A percentile compares a stretch with the other conserved stretches of the same genome.
phyloP scores from a whole-genome alignment of 1,284 basidiomycete species.

The Microbotryum scabiosae region DNA sequence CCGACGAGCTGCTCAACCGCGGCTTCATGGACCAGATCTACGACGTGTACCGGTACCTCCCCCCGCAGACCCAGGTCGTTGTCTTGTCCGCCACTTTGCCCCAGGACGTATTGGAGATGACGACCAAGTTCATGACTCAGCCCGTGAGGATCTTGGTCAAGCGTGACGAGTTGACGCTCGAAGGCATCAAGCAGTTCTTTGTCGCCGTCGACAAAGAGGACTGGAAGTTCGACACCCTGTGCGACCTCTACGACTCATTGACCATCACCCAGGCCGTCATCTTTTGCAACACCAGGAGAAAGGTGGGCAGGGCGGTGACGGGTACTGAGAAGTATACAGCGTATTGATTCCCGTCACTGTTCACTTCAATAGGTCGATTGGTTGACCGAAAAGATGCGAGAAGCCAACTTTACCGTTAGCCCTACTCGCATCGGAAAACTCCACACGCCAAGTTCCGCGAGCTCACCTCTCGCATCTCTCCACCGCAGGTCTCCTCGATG shows the following conservation, averaged over 20 bases:
- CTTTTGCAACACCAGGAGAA: conserved; percentile 97
- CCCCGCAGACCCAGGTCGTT: conserved; percentile 86
- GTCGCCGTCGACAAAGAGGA: conserved; percentile 99
- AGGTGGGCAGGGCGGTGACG: conserved; percentile 49
- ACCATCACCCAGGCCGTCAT: conserved; percentile 99
- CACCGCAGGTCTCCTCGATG: conserved; percentile 36
- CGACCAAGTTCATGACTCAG: conserved; percentile 99
- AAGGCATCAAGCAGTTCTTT: conserved; percentile 99
- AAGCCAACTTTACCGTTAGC: conserved; percentile 90
- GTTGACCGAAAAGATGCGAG: conserved; percentile 97
- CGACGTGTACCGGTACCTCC: conserved; percentile 96
- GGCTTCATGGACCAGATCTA: conserved; percentile 99
- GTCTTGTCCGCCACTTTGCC: conserved; percentile 91
- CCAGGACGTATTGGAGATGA: conserved; percentile 98
- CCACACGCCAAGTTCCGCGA: too few species aligned
- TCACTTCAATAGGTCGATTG: conserved; percentile 69
- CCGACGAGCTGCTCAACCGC: conserved; percentile 93
- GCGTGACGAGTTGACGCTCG: conserved; percentile 97
- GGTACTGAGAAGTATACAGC: not conserved
- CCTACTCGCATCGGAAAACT: conserved; percentile 45
- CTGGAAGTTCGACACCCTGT: conserved; percentile 99
- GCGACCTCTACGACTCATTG: conserved; percentile 91
- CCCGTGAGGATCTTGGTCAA: conserved; percentile 97
- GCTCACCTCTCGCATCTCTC: not conserved
- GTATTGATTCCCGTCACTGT: not conserved